Evolutionary conservation across 352 stramenopile species (phyloP), one percentile per base, ranked within the genome.

Genomic region (Salisapilia sapeloensis): DNA sequence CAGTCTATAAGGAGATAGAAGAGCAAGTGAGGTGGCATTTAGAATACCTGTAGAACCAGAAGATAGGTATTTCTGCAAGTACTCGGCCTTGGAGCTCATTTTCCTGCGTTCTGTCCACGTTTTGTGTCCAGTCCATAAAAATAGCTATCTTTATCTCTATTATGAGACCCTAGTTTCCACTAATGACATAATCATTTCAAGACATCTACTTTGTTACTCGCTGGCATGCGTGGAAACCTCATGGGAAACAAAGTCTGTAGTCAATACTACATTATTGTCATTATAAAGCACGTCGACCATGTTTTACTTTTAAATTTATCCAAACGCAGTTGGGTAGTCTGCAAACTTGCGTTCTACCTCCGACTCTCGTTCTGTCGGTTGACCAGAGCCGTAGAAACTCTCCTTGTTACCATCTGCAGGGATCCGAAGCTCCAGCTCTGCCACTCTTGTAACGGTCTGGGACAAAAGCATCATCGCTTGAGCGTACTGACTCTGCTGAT

Each of bases 401-500:
- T 46, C 53, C 39, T 75, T 75, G 33, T 43, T 42, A 9, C 54
- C 53, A 12, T 65, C 55, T 12, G 40, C 60, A 4, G 67, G 61
- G 33, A 78, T 16, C 27, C 62, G 67, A 18, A 83, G 74, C 48
- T 89, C 74, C 48, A 89, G 72, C 44, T 89, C 66, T 6, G 70
- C 70, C 19, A 89, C 61, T 33, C 74, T 66, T 17, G 74, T 85
- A 69, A 89, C 84, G 24, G 74, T 89, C 35, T 80, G 71, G 7
- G 67, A 84, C 14, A 89, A 52, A 40, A 89, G 42, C 42, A 89
- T 50, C 74, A 86, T 89, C 15, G 69, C 71, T 40, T 89, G 66
- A 33, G 80, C 71, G 52, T 89, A 84, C 44, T 89, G 74, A 28
- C 76, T 80, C 54, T 89, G 66, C 47, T 86, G 70, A 25, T 84